These are phyloP conservation scores for Gamarada debralockiae DNA, from an alignment of 495 filamentous ascomycete genomes.

Conservation along the genomic window DNA sequence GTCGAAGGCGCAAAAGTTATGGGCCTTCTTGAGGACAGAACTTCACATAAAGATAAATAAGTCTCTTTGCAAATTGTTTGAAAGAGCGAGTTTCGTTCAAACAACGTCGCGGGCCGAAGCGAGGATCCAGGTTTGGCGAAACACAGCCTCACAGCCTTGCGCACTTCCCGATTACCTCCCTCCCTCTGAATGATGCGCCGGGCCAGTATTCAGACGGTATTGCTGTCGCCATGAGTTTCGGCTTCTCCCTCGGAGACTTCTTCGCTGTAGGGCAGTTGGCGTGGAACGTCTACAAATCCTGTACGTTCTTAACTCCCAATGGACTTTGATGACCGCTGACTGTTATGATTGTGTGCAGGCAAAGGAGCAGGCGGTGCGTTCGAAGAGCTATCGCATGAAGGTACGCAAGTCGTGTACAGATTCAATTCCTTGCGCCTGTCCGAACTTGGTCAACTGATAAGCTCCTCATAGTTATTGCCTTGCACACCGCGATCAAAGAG, in stretches of 20 bases:
- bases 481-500: constrained; percentile 10
- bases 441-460: neutral
- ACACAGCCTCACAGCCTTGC: neutral
- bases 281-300: constrained; percentile 11
- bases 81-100: too few species aligned
- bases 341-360: neutral
- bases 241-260: constrained; percentile 4
- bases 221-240: constrained; percentile 3
- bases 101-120: neutral
- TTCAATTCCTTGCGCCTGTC: too few species aligned
- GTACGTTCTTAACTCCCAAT: neutral
- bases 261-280: constrained; percentile 4
- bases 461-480: neutral
- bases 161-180: neutral
- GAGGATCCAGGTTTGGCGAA: neutral
- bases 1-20: too few species aligned
- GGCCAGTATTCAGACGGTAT: too few species aligned
- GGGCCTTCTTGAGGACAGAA: too few species aligned
- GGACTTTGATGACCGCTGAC: neutral
- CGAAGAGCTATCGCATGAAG: constrained; percentile 8
- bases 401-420: neutral
- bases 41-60: too few species aligned
- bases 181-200: neutral
- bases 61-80: too few species aligned
- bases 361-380: constrained; percentile 8